A percentile compares a stretch with the other conserved stretches of the same genome.
Conservation (phyloP, 1,284 basidiomycete genomes). For the Phylloporus gajari region DNA sequence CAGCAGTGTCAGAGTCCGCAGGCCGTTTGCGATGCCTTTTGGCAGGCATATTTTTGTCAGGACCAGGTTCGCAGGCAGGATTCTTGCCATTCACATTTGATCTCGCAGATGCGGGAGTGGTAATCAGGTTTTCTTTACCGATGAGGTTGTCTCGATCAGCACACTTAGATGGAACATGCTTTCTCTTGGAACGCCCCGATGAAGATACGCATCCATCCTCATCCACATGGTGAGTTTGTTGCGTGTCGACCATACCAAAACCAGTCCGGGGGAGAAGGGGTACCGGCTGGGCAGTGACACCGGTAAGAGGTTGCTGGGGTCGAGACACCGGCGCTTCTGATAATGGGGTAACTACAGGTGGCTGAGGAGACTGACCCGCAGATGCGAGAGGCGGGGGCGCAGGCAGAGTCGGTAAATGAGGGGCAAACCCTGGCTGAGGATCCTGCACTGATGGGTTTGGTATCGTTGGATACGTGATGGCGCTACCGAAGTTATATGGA, state of each 20-base stretch:
- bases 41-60: neutral
- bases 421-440: neutral
- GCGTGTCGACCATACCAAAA: neutral
- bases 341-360: neutral
- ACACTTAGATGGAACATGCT: neutral
- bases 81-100: neutral
- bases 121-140: neutral
- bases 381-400: neutral
- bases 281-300: neutral
- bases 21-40: neutral
- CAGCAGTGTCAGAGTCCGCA: neutral
- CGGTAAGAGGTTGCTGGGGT: neutral
- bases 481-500: neutral
- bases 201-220: neutral
- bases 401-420: neutral
- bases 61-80: neutral
- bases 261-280: neutral
- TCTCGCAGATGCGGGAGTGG: neutral
- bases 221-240: neutral
- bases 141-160: slow-evolving; percentile 1
- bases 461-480: neutral
- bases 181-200: neutral
- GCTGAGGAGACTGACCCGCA: neutral
- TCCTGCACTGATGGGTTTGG: neutral
- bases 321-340: neutral